phyloP scores from a whole-genome alignment of 352 stramenopile species.

The Phytophthora citrophthora region DNA sequence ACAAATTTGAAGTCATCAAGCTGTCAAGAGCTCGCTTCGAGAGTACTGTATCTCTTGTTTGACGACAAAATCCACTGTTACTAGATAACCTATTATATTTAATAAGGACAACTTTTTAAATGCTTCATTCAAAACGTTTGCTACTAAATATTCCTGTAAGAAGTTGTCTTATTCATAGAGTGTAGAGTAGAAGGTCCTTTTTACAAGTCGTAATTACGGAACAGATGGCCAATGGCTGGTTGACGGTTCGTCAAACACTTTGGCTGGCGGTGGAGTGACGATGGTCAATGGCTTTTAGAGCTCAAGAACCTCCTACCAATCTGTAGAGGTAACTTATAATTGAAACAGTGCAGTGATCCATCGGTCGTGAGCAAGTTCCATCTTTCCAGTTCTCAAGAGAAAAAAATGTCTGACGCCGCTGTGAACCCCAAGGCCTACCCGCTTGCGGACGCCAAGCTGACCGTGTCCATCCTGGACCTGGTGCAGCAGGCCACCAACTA shows the following conservation, averaged over 20 bases:
- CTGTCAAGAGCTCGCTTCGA: too few relatives aligned
- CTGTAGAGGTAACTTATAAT: conserved; percentile 6
- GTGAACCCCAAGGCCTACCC: conserved; percentile 98
- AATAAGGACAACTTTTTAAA: too few relatives aligned
- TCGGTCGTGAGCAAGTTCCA: conserved; percentile 85
- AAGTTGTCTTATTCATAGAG: too few relatives aligned
- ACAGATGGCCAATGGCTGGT: conserved; percentile 12
- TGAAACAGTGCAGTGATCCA: conserved; percentile 86
- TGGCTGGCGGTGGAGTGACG: conserved; percentile 11
- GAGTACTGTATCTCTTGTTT: not conserved
- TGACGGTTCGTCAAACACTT: not conserved
- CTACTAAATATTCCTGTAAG: too few relatives aligned
- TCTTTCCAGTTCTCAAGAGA: conserved; percentile 10
- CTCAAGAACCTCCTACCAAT: not conserved
- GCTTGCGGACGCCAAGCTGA: conserved; percentile 98
- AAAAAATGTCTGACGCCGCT: conserved; percentile 75
- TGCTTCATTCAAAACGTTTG: too few relatives aligned
- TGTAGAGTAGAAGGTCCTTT: too few relatives aligned
- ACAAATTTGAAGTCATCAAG: conserved; percentile 9
- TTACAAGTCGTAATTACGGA: too few relatives aligned
- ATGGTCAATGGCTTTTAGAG: not conserved
- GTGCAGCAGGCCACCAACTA: conserved; percentile 99
- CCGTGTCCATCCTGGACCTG: conserved; percentile 98
- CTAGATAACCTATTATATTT: too few relatives aligned
- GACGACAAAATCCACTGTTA: too few relatives aligned